Base-by-base conservation (phyloP, 225 moss, liverwort and hornwort genomes). In the Climacium dendroides region DNA sequence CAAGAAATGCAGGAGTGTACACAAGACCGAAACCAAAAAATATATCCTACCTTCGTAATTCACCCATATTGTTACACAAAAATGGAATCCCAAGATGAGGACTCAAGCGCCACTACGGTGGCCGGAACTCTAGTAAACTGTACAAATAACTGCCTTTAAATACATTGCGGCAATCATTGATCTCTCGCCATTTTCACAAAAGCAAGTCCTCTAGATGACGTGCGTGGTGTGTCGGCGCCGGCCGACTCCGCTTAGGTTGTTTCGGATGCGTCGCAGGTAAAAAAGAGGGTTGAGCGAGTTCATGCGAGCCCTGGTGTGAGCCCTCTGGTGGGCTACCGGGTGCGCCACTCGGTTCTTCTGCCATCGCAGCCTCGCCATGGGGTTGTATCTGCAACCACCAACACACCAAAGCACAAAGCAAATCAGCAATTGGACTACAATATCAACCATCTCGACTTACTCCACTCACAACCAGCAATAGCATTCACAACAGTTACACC, bases 181-280 rank as follows among this genome's bases (percentile, higher is more conserved):
- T n/a, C 53, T 9, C 37, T 13, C 14, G 22, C 35, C 3, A 19
- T 1, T 2, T 29, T 30, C 55, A 15, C 25, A 17, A 25, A 39
- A n/a, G 16, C 16, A 6, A 13, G 11, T 19, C 19, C 1, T 53
- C 55, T 61, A 80, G 61, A 81, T 50, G 65, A 65, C 81, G 65
- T n/a, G 63, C 35, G 81, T 11, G 81, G 81, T 64, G 64, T 25
- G 63, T n/a, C 64, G 73, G 48, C 82, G 80, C 19, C 85, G 69
- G 24, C 88, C 91, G 1, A 47, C 81, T 6, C 88, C 20, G 11
- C 37, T 76, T n/a, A 94, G 65, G 5, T 92, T 94, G 89, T 92
- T 90, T 55, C 45, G 59, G 70, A 91, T 94, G 75, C 92, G 90
- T 4, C 87, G 87, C 22, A 94, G 54, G 80, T 92, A 90, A 78